Evolutionary conservation across 495 filamentous ascomycete species (phyloP).

Genomic region (Neurospora tetraspora): DNA sequence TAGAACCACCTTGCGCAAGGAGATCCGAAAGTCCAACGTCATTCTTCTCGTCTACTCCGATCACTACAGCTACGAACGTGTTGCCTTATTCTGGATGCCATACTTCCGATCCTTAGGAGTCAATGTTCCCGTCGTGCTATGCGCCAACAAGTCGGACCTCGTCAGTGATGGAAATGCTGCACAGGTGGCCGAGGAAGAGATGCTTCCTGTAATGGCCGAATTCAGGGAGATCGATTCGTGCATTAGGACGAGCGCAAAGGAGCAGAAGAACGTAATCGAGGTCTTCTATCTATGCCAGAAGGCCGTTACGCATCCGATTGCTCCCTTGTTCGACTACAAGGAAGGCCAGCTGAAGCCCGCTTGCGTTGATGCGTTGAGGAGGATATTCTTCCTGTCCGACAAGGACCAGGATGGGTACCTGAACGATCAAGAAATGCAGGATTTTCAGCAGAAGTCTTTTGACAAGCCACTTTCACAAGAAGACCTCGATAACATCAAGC

Average conservation of each 20-base stretch:
- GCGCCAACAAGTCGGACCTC: slow-evolving; percentile 93
- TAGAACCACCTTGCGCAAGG: slow-evolving; percentile 73
- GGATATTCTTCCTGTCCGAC: slow-evolving; percentile 92
- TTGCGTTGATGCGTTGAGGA: slow-evolving; percentile 70
- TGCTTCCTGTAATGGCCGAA: slow-evolving; percentile 96
- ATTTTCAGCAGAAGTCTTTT: slow-evolving; percentile 87
- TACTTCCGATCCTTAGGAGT: slow-evolving; percentile 94
- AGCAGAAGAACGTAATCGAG: slow-evolving; percentile 93
- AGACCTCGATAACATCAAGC: slow-evolving; percentile 82
- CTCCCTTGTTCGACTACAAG: slow-evolving; percentile 92
- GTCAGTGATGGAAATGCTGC: slow-evolving; percentile 50
- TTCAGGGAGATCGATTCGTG: slow-evolving; percentile 99
- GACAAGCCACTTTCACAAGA: slow-evolving; percentile 67
- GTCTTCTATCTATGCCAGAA: slow-evolving; percentile 97
- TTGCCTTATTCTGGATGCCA: slow-evolving; percentile 95
- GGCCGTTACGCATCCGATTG: slow-evolving; percentile 96
- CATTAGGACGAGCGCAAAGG: slow-evolving; percentile 87
- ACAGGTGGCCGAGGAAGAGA: slow-evolving; percentile 88
- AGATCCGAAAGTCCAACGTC: slow-evolving; percentile 92
- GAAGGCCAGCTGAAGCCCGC: slow-evolving; percentile 81
- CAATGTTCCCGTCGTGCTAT: slow-evolving; percentile 95
- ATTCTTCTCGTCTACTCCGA: slow-evolving; percentile 97
- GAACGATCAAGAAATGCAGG: slow-evolving; percentile 79
- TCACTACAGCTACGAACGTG: slow-evolving; percentile 96
- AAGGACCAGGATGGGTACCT: slow-evolving; percentile 93